A percentile compares a stretch with the other conserved stretches of the same genome.
phyloP scores from a whole-genome alignment of 108 stramenopile species.

The Cyclotella cryptica region DNA sequence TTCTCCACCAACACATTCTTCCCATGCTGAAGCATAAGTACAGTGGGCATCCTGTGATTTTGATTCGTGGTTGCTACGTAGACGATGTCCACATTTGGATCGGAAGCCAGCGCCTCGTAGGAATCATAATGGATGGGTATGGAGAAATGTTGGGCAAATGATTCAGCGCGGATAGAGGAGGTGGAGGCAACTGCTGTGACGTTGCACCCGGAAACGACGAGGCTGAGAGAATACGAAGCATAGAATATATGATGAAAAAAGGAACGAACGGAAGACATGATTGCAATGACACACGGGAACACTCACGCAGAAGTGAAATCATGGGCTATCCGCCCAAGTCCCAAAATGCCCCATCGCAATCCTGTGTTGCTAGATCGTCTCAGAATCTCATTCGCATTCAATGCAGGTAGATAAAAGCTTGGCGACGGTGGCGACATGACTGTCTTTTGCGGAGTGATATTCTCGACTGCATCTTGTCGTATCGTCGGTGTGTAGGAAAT shows the following conservation, averaged over 20 bases:
- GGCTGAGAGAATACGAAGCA: not conserved
- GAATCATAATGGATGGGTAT: conserved; percentile 49
- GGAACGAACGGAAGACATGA: not conserved
- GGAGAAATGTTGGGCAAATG: conserved; percentile 26
- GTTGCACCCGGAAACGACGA: conserved; percentile 36
- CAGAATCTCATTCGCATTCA: not conserved
- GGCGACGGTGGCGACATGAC: conserved; percentile 8
- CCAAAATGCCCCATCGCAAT: conserved; percentile 77
- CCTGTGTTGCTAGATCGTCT: conserved; percentile 8
- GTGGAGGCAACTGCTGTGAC: conserved; percentile 41
- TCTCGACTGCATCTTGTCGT: conserved; percentile 15
- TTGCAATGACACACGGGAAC: not conserved
- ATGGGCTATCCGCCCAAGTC: conserved; percentile 72
- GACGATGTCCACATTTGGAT: conserved; percentile 65
- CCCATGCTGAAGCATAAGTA: conserved; percentile 59
- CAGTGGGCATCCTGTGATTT: conserved; percentile 64
- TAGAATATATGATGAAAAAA: not conserved
- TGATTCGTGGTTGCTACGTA: conserved; percentile 50
- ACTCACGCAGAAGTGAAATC: conserved; percentile 55
- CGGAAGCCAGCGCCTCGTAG: conserved; percentile 70
- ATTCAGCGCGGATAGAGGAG: conserved; percentile 16
- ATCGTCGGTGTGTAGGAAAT: not conserved
- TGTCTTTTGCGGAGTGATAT: conserved; percentile 3
- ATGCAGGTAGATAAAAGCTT: conserved; percentile 20
- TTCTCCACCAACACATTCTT: conserved; percentile 88